Evolutionary conservation across 2,329 filamentous ascomycete genomes (phyloP).

Genomic region (Trichoderma atrobrunneum): DNA sequence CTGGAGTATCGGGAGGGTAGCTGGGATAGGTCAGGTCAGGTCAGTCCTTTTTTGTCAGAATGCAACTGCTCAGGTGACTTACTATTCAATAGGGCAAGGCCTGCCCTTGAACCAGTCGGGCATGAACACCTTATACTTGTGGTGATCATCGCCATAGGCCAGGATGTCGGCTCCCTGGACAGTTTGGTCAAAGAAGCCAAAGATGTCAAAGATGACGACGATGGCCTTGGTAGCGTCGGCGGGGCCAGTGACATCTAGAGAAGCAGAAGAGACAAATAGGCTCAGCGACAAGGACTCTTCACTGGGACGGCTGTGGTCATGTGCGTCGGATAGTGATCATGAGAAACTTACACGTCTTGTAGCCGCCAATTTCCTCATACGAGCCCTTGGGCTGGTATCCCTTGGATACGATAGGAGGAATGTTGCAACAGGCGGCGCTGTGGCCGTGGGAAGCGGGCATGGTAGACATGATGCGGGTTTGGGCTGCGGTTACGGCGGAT

Average conservation of each 20-base stretch:
- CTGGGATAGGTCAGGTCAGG: conserved; percentile 30
- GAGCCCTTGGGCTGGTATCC: conserved; percentile 55
- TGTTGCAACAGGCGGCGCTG: conserved; percentile 56
- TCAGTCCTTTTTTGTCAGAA: not conserved
- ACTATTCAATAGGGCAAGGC: conserved; percentile 56
- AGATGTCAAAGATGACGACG: conserved; percentile 64
- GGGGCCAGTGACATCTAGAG: conserved; percentile 47
- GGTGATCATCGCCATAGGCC: conserved; percentile 51
- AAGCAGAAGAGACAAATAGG: not conserved
- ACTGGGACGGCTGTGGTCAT: not conserved
- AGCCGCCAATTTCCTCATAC: conserved; percentile 55
- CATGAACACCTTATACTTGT: conserved; percentile 81
- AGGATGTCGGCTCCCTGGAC: conserved; percentile 69
- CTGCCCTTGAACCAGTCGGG: conserved; percentile 86
- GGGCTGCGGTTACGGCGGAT: not conserved
- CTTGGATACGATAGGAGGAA: conserved; percentile 55
- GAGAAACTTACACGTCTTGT: conserved; percentile 47
- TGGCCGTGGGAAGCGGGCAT: conserved; percentile 53
- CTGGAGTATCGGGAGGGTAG: conserved; percentile 62
- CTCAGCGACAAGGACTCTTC: not conserved
- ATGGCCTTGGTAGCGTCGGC: conserved; percentile 55
- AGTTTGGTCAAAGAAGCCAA: conserved; percentile 68
- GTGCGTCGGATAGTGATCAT: not conserved
- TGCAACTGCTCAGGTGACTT: conserved; percentile 3
- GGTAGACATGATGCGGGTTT: conserved; percentile 42